A percentile compares a stretch with the other conserved stretches of the same genome.
These are phyloP conservation scores for Coniochaeta sp. DNA, from an alignment of 2,329 filamentous ascomycete genomes.

Conservation along the genomic window DNA sequence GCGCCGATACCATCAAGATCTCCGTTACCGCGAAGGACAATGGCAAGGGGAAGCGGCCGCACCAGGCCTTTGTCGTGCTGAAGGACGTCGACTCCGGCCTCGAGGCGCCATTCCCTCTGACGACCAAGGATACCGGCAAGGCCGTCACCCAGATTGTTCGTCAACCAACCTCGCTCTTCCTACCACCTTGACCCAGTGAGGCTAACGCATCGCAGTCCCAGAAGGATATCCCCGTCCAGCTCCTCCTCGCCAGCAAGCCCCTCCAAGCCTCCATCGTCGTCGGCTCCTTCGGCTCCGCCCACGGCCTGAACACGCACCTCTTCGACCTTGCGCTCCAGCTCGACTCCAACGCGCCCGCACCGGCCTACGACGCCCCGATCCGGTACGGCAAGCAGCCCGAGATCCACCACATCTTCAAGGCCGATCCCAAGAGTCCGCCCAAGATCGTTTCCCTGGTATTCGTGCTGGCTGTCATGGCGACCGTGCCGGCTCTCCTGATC, in stretches of 20 bases:
- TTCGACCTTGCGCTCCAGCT: conserved; percentile 66
- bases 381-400: conserved; percentile 79
- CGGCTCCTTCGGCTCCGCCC: conserved; percentile 74
- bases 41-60: conserved; percentile 72
- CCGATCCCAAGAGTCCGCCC: conserved; percentile 73
- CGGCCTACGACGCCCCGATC: conserved; percentile 58
- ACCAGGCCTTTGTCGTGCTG: conserved; percentile 87
- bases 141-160: conserved; percentile 77
- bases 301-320: conserved; percentile 58
- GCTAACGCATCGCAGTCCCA: conserved; percentile 54
- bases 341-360: conserved; percentile 54
- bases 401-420: conserved; percentile 86
- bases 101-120: conserved; percentile 81
- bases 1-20: conserved; percentile 72
- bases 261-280: conserved; percentile 78
- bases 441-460: conserved; percentile 75
- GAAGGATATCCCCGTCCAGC: conserved; percentile 80
- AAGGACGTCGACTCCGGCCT: conserved; percentile 68
- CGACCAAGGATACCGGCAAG: conserved; percentile 81
- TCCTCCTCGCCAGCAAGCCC: conserved; percentile 60
- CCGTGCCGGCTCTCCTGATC: conserved; percentile 59
- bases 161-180: conserved; percentile 13
- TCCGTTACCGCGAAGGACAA: conserved; percentile 74
- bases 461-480: conserved; percentile 61
- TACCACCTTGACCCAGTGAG: too few species aligned